These are phyloP conservation scores for Leucaena leucocephala DNA, from an alignment of 306 rosid genomes.

Conservation along the genomic window DNA sequence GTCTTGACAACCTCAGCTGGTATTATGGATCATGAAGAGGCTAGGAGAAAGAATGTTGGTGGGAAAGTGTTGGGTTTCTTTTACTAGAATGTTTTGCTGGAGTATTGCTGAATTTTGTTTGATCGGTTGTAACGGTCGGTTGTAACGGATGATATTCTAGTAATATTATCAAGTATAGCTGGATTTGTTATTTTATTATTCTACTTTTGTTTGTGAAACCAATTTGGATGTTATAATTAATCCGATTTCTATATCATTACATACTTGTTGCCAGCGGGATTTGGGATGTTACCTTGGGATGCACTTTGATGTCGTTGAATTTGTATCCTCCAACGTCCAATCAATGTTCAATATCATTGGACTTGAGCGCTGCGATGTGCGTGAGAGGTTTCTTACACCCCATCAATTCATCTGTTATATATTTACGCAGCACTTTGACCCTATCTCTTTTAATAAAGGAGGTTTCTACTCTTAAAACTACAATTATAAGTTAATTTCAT, in stretches of 20 bases:
- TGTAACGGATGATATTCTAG: slow-evolving; percentile 15
- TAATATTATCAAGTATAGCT: slow-evolving; percentile 27
- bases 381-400: neutral
- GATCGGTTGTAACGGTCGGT: neutral
- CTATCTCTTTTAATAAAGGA: no score
- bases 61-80: slow-evolving; percentile 52
- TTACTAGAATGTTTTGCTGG: slow-evolving; percentile 32
- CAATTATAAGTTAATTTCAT: no score
- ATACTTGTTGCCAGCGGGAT: neutral
- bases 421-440: no score
- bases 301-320: neutral
- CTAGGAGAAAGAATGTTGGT: slow-evolving; percentile 50
- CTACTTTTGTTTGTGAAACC: slow-evolving; percentile 32
- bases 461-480: no score
- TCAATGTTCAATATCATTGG: neutral
- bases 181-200: slow-evolving; percentile 15
- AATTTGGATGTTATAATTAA: slow-evolving; percentile 9
- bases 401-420: no score
- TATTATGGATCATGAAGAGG: slow-evolving; percentile 51
- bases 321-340: neutral
- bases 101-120: slow-evolving; percentile 21
- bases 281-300: neutral
- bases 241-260: neutral
- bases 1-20: slow-evolving; percentile 53
- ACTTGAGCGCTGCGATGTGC: no score